These are phyloP conservation scores for Berkeleyomyces basicola DNA, from an alignment of 2,329 filamentous ascomycete species.

Conservation along the genomic window DNA sequence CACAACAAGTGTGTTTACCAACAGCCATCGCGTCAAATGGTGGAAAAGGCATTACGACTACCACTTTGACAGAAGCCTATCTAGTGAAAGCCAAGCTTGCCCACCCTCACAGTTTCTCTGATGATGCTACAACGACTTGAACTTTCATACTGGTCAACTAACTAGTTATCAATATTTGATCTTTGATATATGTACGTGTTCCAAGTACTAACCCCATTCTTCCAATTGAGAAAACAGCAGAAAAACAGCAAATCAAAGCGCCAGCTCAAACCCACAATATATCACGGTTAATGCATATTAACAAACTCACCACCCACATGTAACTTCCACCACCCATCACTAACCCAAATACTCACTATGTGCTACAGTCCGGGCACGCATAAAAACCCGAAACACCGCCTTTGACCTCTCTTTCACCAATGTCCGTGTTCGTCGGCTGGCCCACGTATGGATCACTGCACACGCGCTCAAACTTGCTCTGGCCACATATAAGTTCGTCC, in stretches of 20 bases:
- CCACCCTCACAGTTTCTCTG: background rate
- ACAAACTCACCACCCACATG: background rate
- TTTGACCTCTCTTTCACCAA: background rate
- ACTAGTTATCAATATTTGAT: background rate
- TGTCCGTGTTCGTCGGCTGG: background rate
- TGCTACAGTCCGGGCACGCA: background rate
- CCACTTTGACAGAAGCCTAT: no score
- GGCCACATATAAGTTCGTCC: conserved; percentile 2
- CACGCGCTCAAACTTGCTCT: background rate
- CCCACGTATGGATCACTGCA: background rate
- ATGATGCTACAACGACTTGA: background rate
- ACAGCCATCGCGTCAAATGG: background rate
- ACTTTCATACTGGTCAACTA: background rate
- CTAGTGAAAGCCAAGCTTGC: background rate
- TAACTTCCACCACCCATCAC: background rate
- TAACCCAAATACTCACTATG: background rate
- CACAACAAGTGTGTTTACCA: background rate
- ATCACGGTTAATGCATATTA: no score
- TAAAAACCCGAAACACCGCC: background rate
- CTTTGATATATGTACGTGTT: background rate
- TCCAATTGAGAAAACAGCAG: no score
- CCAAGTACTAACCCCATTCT: background rate
- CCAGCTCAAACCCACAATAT: no score
- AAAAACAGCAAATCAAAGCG: no score
- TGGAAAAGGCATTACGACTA: no score